Percentiles rank a stretch among this genome's conserved stretches.
Conservation (phyloP, 352 stramenopile species). For the Phytophthora hibernalis region DNA sequence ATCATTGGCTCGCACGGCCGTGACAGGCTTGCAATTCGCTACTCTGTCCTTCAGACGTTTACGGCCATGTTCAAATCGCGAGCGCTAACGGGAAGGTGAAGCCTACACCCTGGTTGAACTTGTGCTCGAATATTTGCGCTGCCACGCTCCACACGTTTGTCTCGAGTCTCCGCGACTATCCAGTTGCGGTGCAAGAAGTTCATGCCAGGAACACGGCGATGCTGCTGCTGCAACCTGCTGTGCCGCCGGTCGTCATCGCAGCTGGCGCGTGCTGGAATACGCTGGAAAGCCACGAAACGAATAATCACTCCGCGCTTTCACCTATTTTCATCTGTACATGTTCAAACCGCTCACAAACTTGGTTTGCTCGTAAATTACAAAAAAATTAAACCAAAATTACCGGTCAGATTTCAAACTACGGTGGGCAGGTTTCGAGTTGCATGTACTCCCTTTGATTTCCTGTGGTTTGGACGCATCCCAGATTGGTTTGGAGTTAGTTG, state of each 20-base stretch:
- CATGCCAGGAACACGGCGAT: conserved; percentile 8
- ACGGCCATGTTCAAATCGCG: conserved; percentile 18
- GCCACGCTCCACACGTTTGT: conserved; percentile 14
- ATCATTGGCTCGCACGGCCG: conserved; percentile 2
- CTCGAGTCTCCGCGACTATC: conserved; percentile 11
- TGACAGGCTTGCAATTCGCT: conserved; percentile 4
- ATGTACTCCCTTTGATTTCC: too few relatives aligned
- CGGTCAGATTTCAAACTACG: too few relatives aligned
- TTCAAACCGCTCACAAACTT: too few relatives aligned
- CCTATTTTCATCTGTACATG: too few relatives aligned
- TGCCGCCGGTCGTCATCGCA: conserved; percentile 13
- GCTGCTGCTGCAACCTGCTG: background rate
- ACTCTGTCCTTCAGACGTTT: conserved; percentile 19
- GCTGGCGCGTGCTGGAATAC: too few relatives aligned
- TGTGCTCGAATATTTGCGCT: conserved; percentile 20
- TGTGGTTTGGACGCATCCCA: too few relatives aligned
- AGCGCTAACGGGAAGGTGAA: background rate
- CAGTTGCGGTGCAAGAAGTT: conserved; percentile 9
- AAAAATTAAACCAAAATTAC: too few relatives aligned
- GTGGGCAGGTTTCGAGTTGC: too few relatives aligned
- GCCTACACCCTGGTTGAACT: conserved; percentile 17
- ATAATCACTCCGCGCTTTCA: conserved; percentile 10
- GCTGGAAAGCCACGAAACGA: conserved; percentile 3
- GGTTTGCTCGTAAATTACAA: too few relatives aligned
- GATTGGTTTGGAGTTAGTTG: too few relatives aligned